Base-by-base conservation (phyloP, 495 filamentous ascomycete genomes). In the Neurospora africana region DNA sequence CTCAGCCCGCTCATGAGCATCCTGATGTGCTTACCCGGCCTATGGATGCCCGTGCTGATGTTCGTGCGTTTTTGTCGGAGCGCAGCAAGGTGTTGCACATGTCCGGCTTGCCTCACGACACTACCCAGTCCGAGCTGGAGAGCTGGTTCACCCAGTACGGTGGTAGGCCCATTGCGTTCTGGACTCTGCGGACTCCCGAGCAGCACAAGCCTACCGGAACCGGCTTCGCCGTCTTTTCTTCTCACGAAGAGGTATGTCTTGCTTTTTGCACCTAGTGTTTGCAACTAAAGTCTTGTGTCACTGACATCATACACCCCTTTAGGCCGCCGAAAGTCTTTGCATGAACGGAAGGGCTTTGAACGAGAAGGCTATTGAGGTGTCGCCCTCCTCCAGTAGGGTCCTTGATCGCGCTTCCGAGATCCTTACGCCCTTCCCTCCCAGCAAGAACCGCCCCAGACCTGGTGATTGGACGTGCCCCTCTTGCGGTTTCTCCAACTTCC, bases 111-210 rank as follows among this genome's bases (percentile, higher is more conserved):
- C 95, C 95, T 47, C 95, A 99, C 79, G 95, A 99, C 78, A 99
- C 95, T 35, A 99, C 95, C 3, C 95, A 99, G 83, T 97, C 94
- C 19, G 95, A 98, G 82, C 85, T 99, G 40, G 95, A 98, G 83
- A 97, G 93, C 81, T 99, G 95, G 95, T 99, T 98, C 81, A 99
- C 95, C 33, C 95, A 99, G 79, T 99, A 97, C 77, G 95, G 95
- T 71, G 95, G 95, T 58, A 92, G 95, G 21, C 95, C 95, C n/a
- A 98, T 98, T 84, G 95, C 95, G 27, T 99, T 99, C 82, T 99
- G 95, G 95, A 99, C 95, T 23, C 85, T 99, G 69, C 93, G 95
- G 53, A 98, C 95, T 27, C 95, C 95, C 13, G 95, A 99, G 81
- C 95, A 98, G 81, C 95, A 98, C 83, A 99, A 99, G 85, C 95